These are phyloP conservation scores for Colletotrichum sp. DNA, from an alignment of 2,329 filamentous ascomycete species.

Conservation along the genomic window DNA sequence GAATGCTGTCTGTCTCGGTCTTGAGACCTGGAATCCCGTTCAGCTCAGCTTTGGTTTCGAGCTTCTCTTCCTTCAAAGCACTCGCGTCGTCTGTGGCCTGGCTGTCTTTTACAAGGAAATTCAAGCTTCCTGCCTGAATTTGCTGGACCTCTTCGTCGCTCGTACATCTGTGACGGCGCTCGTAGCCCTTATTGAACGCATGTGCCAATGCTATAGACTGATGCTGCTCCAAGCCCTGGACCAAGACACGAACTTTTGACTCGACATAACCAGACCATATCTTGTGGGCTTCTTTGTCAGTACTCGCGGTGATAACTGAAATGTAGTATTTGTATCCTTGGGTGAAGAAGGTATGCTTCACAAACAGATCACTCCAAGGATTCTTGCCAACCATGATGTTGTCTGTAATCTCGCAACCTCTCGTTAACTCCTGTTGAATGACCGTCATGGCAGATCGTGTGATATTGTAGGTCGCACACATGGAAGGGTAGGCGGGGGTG, in stretches of 20 bases:
- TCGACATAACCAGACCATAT: constrained; percentile 92
- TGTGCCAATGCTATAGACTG: constrained; percentile 82
- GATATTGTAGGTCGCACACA: constrained; percentile 97
- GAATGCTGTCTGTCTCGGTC: constrained; percentile 13
- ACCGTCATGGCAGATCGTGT: constrained; percentile 84
- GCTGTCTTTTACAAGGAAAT: constrained; percentile 46
- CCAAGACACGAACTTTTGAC: constrained; percentile 87
- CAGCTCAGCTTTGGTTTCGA: constrained; percentile 32
- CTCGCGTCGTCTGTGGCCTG: constrained; percentile 28
- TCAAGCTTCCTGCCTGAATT: constrained; percentile 59
- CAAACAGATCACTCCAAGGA: constrained; percentile 87
- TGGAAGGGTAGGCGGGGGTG: constrained; percentile 94
- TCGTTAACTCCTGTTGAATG: constrained; percentile 81
- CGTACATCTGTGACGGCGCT: constrained; percentile 77
- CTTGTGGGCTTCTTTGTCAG: constrained; percentile 82
- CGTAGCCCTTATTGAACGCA: constrained; percentile 92
- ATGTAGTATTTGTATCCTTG: constrained; percentile 95
- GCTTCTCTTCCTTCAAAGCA: constrained; percentile 10
- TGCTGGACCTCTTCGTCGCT: constrained; percentile 55
- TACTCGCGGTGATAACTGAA: constrained; percentile 82
- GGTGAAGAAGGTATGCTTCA: constrained; percentile 93
- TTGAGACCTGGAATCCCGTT: constrained; percentile 22
- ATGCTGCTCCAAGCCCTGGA: constrained; percentile 82
- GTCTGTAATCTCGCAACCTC: constrained; percentile 78
- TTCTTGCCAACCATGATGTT: constrained; percentile 79